Conservation (phyloP, 2,329 filamentous ascomycete genomes). For the Hirsutella minnesotensis region DNA sequence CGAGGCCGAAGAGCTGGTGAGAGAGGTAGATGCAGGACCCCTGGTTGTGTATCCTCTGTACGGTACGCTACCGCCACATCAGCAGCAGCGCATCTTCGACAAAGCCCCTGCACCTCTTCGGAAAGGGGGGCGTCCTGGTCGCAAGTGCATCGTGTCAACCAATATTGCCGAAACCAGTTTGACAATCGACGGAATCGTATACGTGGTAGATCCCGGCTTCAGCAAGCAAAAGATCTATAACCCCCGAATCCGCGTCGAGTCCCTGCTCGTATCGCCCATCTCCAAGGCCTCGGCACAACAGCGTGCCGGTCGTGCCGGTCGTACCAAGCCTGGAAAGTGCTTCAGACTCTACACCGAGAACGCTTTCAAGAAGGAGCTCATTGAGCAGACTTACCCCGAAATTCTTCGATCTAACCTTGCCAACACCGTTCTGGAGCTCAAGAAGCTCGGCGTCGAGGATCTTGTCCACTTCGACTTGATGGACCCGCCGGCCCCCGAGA, state of each 20-base stretch:
- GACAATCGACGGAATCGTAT: conserved; percentile 97
- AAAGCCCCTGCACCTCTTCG: conserved; percentile 64
- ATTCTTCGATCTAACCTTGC: conserved; percentile 89
- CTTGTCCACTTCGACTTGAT: conserved; percentile 97
- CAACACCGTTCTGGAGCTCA: conserved; percentile 89
- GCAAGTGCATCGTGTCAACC: conserved; percentile 88
- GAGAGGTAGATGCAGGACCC: conserved; percentile 85
- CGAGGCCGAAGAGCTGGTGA: conserved; percentile 81
- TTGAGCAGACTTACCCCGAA: conserved; percentile 93
- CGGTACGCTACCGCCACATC: conserved; percentile 78
- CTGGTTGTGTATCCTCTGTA: conserved; percentile 88
- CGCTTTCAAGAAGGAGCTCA: conserved; percentile 95
- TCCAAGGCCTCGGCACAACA: conserved; percentile 97
- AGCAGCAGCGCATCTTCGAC: conserved; percentile 94
- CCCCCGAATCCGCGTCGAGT: conserved; percentile 90
- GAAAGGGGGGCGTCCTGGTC: conserved; percentile 71
- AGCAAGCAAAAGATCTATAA: conserved; percentile 99
- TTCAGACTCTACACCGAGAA: conserved; percentile 92
- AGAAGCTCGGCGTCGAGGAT: conserved; percentile 92
- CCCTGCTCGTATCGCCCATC: conserved; percentile 91
- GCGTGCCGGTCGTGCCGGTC: conserved; percentile 95
- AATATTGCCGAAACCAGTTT: conserved; percentile 97
- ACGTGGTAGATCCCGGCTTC: conserved; percentile 97
- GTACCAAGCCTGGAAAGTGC: conserved; percentile 96
- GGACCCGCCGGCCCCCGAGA: conserved; percentile 96